Evolutionary conservation across 1,284 basidiomycete species (phyloP).

Genomic region (Erythrobasidium hasegawianum): DNA sequence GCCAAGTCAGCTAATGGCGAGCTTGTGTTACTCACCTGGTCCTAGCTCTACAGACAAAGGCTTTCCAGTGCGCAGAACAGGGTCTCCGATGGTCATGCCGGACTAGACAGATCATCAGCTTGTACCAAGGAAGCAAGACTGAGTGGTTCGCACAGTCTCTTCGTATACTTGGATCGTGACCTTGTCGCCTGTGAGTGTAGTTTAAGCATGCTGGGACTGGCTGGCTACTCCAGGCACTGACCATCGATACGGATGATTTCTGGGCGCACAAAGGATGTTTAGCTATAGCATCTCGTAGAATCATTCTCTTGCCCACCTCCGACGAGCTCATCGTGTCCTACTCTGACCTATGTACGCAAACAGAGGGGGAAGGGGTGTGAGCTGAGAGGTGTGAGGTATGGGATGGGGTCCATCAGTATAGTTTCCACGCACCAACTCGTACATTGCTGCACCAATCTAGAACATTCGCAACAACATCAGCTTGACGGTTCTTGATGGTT

Average conservation of each 20-base stretch:
- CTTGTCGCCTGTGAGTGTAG: conserved; percentile 61
- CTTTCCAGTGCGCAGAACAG: conserved; percentile 94
- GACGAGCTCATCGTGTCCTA: conserved; percentile 78
- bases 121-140: background rate
- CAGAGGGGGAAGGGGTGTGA: background rate
- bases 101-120: conserved; percentile 9
- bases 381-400: conserved; percentile 1
- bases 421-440: conserved; percentile 65
- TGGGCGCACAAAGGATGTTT: conserved; percentile 47
- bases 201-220: background rate
- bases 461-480: background rate
- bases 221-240: background rate
- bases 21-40: conserved; percentile 63
- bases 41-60: conserved; percentile 96
- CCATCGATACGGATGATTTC: conserved; percentile 95
- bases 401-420: background rate
- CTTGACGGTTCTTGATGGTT: background rate
- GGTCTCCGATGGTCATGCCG: conserved; percentile 87
- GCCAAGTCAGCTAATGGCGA: background rate
- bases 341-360: conserved; percentile 60
- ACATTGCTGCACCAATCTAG: conserved; percentile 89
- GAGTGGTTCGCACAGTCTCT: conserved; percentile 79
- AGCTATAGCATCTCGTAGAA: background rate
- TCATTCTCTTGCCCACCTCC: conserved; percentile 35
- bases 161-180: conserved; percentile 99